These are phyloP conservation scores for Tieghemostelium lacteum DNA, from an alignment of 78 protist species.

Conservation along the genomic window DNA sequence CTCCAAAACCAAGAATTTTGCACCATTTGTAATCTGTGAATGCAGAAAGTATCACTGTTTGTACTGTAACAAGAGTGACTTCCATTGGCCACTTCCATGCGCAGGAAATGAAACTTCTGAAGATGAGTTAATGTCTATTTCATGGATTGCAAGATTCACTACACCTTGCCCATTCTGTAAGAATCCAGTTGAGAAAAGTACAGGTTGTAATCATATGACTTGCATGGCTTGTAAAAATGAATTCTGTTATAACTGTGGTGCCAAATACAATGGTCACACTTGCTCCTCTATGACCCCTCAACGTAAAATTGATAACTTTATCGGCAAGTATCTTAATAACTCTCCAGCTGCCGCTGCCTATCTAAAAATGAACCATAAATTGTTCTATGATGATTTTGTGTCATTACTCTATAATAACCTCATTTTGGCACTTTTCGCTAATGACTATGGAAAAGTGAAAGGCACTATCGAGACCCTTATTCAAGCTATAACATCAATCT, in stretches of 20 bases:
- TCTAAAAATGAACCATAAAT: too few relatives aligned
- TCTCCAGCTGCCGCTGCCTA: background rate
- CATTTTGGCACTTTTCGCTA: too few relatives aligned
- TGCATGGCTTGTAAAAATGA: conserved; percentile 41
- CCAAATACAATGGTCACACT: background rate
- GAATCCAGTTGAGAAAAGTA: conserved; percentile 19
- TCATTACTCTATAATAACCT: too few relatives aligned
- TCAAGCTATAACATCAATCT: too few relatives aligned
- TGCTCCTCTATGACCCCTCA: too few relatives aligned
- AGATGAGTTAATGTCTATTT: background rate
- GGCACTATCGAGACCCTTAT: too few relatives aligned
- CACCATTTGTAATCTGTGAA: conserved; percentile 16
- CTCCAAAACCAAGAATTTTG: background rate
- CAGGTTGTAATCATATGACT: conserved; percentile 85
- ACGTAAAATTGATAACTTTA: background rate
- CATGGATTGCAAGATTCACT: conserved; percentile 45
- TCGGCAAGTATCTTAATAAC: background rate
- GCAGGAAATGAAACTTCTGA: background rate
- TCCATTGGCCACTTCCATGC: conserved; percentile 51
- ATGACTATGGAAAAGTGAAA: too few relatives aligned
- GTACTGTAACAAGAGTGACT: background rate
- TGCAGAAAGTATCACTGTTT: background rate
- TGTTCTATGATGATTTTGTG: too few relatives aligned
- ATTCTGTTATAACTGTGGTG: conserved; percentile 78
- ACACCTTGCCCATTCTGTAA: conserved; percentile 40